Evolutionary conservation across 495 filamentous ascomycete genomes (phyloP), one percentile per base, ranked within the genome.

Genomic region (Podospora anserina): DNA sequence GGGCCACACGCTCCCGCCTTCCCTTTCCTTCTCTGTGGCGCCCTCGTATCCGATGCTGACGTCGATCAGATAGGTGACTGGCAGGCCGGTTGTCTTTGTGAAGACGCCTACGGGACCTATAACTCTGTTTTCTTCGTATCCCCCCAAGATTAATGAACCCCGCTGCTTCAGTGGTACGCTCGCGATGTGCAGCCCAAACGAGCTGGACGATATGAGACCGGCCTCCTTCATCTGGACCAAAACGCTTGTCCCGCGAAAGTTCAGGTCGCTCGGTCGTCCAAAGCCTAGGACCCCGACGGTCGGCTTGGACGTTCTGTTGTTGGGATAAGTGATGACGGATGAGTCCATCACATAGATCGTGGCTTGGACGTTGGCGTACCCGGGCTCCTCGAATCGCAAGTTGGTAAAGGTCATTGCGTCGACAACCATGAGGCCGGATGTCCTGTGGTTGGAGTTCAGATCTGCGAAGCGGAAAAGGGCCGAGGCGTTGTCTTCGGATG

Each of bases 121-220:
- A 4, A 65, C 68, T 19, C 74, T 58, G 60, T 56, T 72, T 62
- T 79, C 71, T 49, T 86, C 82, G 69, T 82, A 87, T 0, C 84
- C 83, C 4, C 84, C 84, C n/a, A 82, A 71, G 13, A 79, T 39
- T 57, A 85, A 67, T 6, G 78, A 82, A 1, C 77, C 82, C 2
- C 73, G 61, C 56, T 82, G 75, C 1, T 69, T 59, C 11, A 75
- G 69, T 0, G 63, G 28, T 3, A 73, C 81, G 3, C 83, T 83
- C 11, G 85, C 84, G 61, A 86, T 79, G 68, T 87, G 85, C 67
- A 87, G 69, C 1, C 80, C 80, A 59, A 78, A 86, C 1, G 82
- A 83, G 19, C 77, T 80, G 0, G 82, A 85, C 3, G 76, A 73
- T 16, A 79, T 79, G 5, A 63, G 27, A 9, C 70, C 78, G 3